Evolutionary conservation across 257 asterid species (phyloP), one percentile per base, ranked within the genome.

Genomic region (Oldenlandia corymbosa): DNA sequence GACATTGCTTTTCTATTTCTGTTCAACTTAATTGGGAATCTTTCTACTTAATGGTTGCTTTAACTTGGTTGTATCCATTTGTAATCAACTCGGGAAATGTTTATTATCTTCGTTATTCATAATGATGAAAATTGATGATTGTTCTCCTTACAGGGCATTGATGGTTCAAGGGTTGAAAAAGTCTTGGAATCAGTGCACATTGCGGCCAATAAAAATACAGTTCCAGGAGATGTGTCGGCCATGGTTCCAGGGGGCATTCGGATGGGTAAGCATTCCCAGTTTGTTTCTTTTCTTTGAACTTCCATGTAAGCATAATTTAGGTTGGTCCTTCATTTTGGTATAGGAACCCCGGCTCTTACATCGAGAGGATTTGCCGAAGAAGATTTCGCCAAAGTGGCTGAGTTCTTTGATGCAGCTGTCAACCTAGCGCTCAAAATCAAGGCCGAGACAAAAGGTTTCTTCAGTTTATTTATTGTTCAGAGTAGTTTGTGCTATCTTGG

Each of bases 171-270:
- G 74, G 97, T 88, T 54, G 98, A 92, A 77, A 92, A 92, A 71
- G 95, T 92, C 62, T 61, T 92, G 80, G 97, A 92, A 79, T 73
- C 83, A 4, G 95, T 92, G 71, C 98, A 92, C 71, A 92, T 92
- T 73, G 98, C 98, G 10, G 97, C 97, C 72, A 92, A 92, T 71
- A 92, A 92, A 77, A 92, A 92, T 51, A 92, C 98, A 5, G 97
- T 92, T 71, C 98, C 98, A 2, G 98, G 98, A 55, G 98, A 92
- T 79, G 97, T 92, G 46, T 92, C 98, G 43, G 98, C 98, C 73
- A 88, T 92, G 97, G 98, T 92, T 9, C 97, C 98, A 69, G 95
- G 98, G 68, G 97, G 98, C 78, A 87, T 92, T 68, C 91, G 98
- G 27, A 92, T 92, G 98, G 97, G 98, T 92, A 85, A 43, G 53